Evolutionary conservation across 2,329 filamentous ascomycete species (phyloP).

Genomic region (Huntiella moniliformis): DNA sequence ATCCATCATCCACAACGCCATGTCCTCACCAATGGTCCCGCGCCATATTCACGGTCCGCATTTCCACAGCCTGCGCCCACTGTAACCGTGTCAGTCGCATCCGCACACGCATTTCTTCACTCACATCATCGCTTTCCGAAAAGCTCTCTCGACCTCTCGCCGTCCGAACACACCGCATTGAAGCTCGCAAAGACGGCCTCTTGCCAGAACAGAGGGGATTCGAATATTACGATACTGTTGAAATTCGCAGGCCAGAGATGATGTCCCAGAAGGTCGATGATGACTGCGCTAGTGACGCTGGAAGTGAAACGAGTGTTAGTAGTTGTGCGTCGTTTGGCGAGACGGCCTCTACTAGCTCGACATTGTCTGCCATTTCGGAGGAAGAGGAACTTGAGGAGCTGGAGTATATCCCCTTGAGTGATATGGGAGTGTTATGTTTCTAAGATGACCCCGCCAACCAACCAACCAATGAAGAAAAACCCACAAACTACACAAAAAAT

Average conservation of each 20-base stretch:
- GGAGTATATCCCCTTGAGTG: conserved; percentile 9
- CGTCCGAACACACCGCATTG: conserved; percentile 3
- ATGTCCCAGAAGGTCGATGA: neutral
- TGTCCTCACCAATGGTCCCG: conserved; percentile 11
- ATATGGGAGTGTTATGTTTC: neutral
- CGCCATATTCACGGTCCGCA: conserved; percentile 10
- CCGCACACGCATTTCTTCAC: conserved; percentile 4
- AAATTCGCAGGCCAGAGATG: neutral
- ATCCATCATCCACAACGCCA: neutral
- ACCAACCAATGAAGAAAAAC: neutral
- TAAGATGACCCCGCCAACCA: no score
- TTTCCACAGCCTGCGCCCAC: conserved; percentile 4
- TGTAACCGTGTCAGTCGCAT: conserved; percentile 7
- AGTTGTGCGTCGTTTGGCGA: conserved; percentile 4
- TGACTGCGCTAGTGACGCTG: conserved; percentile 5
- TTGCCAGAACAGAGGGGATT: neutral
- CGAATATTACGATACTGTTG: conserved; percentile 6
- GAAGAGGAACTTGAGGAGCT: conserved; percentile 9
- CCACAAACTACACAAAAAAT: neutral
- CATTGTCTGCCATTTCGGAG: conserved; percentile 5
- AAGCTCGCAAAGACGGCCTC: neutral
- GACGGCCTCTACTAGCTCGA: neutral
- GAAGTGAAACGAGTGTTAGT: neutral
- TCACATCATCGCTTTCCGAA: conserved; percentile 7
- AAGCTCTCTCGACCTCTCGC: conserved; percentile 2